Evolutionary conservation across 805 yeast species (phyloP).

Genomic region (Jamesozyma jinghongensis): DNA sequence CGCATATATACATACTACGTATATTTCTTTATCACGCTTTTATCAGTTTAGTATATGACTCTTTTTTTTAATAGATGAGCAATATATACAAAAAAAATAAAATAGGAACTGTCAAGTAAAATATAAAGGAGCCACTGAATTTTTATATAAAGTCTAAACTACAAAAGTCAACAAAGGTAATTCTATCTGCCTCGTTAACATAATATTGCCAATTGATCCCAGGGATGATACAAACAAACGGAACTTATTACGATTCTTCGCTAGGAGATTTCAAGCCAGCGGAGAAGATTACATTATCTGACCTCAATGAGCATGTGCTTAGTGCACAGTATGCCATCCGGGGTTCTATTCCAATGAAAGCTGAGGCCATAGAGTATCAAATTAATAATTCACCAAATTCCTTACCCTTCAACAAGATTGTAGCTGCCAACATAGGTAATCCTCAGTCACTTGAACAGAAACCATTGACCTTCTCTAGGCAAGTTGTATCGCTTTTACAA

Average conservation of each 20-base stretch:
- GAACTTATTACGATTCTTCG: not conserved
- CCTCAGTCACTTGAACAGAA: slow-evolving; percentile 94
- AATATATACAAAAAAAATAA: no score
- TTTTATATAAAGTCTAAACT: no score
- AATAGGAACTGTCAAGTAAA: no score
- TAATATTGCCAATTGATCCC: no score
- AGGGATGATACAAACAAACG: no score
- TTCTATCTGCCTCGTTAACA: no score
- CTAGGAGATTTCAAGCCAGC: slow-evolving; percentile 21
- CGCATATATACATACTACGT: no score
- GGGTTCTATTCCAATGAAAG: slow-evolving; percentile 86
- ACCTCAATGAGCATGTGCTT: slow-evolving; percentile 63
- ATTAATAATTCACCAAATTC: slow-evolving; percentile 47
- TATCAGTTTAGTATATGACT: no score
- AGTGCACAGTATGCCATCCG: slow-evolving; percentile 93
- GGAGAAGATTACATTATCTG: slow-evolving; percentile 34
- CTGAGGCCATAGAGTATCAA: slow-evolving; percentile 66
- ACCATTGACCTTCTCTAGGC: slow-evolving; percentile 90
- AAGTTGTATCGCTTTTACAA: slow-evolving; percentile 76
- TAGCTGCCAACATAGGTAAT: slow-evolving; percentile 90
- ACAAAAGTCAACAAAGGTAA: no score
- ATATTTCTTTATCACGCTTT: no score
- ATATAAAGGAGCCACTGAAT: no score
- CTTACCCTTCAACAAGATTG: slow-evolving; percentile 67
- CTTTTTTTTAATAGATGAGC: no score